Percentiles rank a stretch among this genome's conserved stretches.
phyloP scores from a whole-genome alignment of 768 basidiomycete species.

The Hysterangium stoloniferum region DNA sequence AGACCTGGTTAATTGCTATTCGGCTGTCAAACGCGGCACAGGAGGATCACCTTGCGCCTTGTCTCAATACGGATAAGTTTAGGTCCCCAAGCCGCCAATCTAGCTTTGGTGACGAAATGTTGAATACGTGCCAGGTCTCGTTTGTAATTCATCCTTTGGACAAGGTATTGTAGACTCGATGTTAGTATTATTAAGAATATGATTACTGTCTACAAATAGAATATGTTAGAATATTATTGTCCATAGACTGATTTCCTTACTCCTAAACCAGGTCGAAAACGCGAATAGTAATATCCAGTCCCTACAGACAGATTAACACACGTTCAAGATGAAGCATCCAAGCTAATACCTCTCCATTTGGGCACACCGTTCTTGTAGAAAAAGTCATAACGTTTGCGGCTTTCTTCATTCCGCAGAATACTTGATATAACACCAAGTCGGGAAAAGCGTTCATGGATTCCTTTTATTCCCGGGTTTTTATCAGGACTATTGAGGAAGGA shows the following conservation, averaged over 20 bases:
- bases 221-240: not conserved
- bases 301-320: conserved; percentile 23
- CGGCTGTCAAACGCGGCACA: not conserved
- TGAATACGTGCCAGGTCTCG: conserved; percentile 67
- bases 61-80: conserved; percentile 57
- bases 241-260: conserved; percentile 33
- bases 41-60: conserved; percentile 52
- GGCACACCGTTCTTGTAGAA: conserved; percentile 99
- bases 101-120: conserved; percentile 51
- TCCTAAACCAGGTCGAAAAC: conserved; percentile 89
- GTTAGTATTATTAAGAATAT: conserved; percentile 72
- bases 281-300: conserved; percentile 92
- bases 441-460: conserved; percentile 85
- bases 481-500: conserved; percentile 62
- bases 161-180: conserved; percentile 72
- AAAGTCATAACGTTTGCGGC: conserved; percentile 63
- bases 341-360: conserved; percentile 70
- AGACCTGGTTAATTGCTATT: conserved; percentile 8
- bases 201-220: conserved; percentile 51
- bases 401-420: conserved; percentile 70
- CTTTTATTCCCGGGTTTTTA: conserved; percentile 84
- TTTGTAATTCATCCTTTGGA: conserved; percentile 71
- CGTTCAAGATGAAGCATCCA: not conserved
- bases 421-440: conserved; percentile 78
- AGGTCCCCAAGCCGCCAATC: conserved; percentile 73